A percentile compares a stretch with the other conserved stretches of the same genome.
These are phyloP conservation scores for Candida wancherniae DNA, from an alignment of 805 yeast species.

Conservation along the genomic window DNA sequence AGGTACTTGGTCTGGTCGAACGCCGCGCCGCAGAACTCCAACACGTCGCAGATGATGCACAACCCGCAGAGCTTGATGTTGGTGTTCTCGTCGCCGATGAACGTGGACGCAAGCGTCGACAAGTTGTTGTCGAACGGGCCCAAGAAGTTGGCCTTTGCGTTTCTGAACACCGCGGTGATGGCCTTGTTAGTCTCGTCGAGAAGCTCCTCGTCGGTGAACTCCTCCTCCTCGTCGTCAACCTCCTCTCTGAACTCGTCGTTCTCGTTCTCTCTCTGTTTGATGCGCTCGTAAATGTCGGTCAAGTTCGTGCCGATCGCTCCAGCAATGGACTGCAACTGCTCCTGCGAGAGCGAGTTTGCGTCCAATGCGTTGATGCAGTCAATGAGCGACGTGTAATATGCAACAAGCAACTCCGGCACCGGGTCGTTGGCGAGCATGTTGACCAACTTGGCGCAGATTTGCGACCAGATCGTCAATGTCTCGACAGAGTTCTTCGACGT, in stretches of 20 bases:
- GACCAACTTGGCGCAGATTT: conserved; percentile 62
- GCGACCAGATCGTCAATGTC: conserved; percentile 66
- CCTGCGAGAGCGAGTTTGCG: conserved; percentile 50
- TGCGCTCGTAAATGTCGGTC: conserved; percentile 64
- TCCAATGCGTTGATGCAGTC: conserved; percentile 67
- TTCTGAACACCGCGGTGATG: conserved; percentile 64
- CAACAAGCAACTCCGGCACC: conserved; percentile 73
- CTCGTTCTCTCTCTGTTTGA: conserved; percentile 63
- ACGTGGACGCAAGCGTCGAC: conserved; percentile 57
- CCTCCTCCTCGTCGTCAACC: conserved; percentile 77
- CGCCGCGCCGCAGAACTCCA: conserved; percentile 76
- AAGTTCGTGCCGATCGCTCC: conserved; percentile 57
- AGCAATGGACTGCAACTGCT: conserved; percentile 53
- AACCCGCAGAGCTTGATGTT: conserved; percentile 73
- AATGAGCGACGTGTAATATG: conserved; percentile 68
- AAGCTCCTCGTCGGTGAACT: conserved; percentile 83
- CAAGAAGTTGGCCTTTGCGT: conserved; percentile 52
- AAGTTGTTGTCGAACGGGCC: conserved; percentile 55
- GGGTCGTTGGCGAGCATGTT: conserved; percentile 73
- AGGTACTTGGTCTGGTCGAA: conserved; percentile 61
- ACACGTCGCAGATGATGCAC: conserved; percentile 71
- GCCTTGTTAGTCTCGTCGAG: conserved; percentile 81
- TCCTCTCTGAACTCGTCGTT: conserved; percentile 90
- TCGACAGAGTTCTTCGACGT: conserved; percentile 55
- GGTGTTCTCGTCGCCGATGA: conserved; percentile 61